Conservation (phyloP, 2,329 filamentous ascomycete genomes). For the Colletotrichum sp. region DNA sequence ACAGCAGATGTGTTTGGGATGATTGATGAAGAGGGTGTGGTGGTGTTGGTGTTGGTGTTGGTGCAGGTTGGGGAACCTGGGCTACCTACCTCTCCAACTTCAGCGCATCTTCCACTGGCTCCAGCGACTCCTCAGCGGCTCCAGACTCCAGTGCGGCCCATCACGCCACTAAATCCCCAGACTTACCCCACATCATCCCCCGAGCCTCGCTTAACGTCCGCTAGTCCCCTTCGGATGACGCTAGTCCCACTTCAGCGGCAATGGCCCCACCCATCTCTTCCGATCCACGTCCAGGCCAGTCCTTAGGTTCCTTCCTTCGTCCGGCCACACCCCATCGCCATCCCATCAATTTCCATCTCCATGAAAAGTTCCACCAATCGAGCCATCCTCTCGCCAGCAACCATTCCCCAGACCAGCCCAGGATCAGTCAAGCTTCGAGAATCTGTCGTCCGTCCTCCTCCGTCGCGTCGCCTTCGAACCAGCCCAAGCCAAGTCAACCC, state of each 20-base stretch:
- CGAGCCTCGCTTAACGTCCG: not conserved
- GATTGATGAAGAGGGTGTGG: not conserved
- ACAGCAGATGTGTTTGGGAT: not conserved
- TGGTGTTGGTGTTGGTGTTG: not conserved
- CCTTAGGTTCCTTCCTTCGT: not conserved
- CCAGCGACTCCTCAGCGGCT: not conserved
- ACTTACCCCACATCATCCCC: constrained; percentile 11
- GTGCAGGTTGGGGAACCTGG: not conserved
- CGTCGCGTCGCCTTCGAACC: not conserved
- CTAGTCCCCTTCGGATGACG: not conserved
- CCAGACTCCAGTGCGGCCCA: constrained; percentile 7
- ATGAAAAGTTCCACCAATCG: constrained; percentile 19
- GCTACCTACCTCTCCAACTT: not conserved
- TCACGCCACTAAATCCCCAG: constrained; percentile 22
- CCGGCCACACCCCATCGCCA: not conserved
- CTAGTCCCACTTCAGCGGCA: not conserved
- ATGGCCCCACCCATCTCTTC: not conserved
- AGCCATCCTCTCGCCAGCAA: not conserved
- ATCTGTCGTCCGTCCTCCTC: not conserved
- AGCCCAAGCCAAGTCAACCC: not conserved
- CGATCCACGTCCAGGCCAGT: not conserved
- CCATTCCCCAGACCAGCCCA: not conserved
- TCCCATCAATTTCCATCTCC: not conserved
- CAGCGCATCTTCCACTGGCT: not conserved
- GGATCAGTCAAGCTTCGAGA: not conserved